Base-by-base conservation (phyloP, 371 early-diverging fungal genomes). In the Mycotypha africana region DNA sequence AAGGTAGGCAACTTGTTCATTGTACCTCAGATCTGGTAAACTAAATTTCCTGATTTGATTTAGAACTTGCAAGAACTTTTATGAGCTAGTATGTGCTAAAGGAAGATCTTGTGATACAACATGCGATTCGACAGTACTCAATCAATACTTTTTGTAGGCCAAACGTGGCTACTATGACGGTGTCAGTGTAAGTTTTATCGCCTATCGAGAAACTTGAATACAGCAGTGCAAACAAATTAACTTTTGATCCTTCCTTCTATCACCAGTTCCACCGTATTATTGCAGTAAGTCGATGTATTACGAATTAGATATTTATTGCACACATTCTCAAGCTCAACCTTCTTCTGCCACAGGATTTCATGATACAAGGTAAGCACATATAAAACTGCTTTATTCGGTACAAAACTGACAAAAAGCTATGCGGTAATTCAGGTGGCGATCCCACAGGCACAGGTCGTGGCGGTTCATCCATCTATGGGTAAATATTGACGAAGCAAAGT, bases 181-280 rank as follows among this genome's bases (percentile, higher is more conserved):
- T 35, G 72, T 82, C 15, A 77, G 76, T 28, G 83, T 84, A 65
- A 67, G 83, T 71, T 20, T 6, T 2, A 7, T 16, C 1, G 17
- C 8, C 23, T 12, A 15, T 36, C 14, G 23, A 22, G 3, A 8
- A 31, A 47, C 8, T 19, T 31, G n/a, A 7, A 37, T 4, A 0
- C 12, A 2, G 37, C 15, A 22, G 25, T 31, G n/a, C n/a, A n/a
- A n/a, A n/a, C n/a, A n/a, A n/a, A n/a, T n/a, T n/a, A n/a, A n/a
- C n/a, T n/a, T n/a, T n/a, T n/a, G n/a, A n/a, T n/a, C n/a, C n/a
- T n/a, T n/a, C n/a, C n/a, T n/a, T n/a, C n/a, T n/a, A n/a, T n/a
- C n/a, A n/a, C n/a, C n/a, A 82, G 75, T 92, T 92, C 46, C 92
- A 92, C 56, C 76, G 91, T 45, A 74, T 92, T 41, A 86, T 90